A percentile compares a stretch with the other conserved stretches of the same genome.
Conservation (phyloP, 208 protist genomes). For the Wallacemonas sp. region DNA sequence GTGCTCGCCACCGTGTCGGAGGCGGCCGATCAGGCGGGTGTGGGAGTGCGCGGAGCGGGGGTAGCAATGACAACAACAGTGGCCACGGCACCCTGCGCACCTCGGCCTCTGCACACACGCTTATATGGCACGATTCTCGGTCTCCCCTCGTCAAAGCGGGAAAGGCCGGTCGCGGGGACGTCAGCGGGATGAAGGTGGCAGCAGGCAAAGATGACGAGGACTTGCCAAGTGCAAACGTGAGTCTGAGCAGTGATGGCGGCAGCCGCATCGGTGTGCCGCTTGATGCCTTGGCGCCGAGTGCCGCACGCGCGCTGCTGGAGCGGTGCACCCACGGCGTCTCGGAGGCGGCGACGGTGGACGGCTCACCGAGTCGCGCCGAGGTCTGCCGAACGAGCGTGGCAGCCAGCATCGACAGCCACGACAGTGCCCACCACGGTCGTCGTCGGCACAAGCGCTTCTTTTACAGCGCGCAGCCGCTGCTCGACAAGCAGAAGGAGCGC, state of each 20-base stretch:
- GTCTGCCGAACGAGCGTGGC: not conserved
- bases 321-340: no score
- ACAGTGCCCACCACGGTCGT: not conserved
- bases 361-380: no score
- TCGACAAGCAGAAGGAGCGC: conserved; percentile 10
- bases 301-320: not conserved
- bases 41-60: not conserved
- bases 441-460: conserved; percentile 10
- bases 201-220: not conserved
- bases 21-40: not conserved
- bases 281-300: not conserved
- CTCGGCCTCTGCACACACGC: no score
- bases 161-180: no score
- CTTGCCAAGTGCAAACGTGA: not conserved
- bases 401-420: not conserved
- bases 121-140: no score
- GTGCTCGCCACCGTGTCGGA: not conserved
- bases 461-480: conserved; percentile 9
- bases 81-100: no score
- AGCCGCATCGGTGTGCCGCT: not conserved
- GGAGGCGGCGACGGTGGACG: no score
- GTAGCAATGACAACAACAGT: not conserved
- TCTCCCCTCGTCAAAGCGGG: no score
- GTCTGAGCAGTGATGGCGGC: not conserved
- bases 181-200: no score